Percentiles rank a stretch among this genome's conserved stretches.
phyloP scores from a whole-genome alignment of 2,329 filamentous ascomycete genomes.

The Fusarium tricinctum region DNA sequence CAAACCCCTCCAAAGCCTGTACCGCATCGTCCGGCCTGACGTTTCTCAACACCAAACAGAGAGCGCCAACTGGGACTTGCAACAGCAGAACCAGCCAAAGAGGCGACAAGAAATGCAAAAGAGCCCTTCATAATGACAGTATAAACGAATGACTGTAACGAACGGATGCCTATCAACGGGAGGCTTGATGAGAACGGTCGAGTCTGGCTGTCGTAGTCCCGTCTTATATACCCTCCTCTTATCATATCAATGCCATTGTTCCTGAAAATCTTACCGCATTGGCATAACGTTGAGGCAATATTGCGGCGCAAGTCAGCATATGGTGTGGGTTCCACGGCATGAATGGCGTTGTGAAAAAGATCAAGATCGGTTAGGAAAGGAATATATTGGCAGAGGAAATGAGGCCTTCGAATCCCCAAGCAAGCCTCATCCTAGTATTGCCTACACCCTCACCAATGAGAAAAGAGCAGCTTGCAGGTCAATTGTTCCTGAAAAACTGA shows the following conservation, averaged over 20 bases:
- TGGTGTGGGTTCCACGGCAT: background rate
- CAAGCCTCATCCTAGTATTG: background rate
- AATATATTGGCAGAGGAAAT: constrained; percentile 1
- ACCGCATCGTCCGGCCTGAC: constrained; percentile 61
- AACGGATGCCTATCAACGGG: constrained; percentile 25
- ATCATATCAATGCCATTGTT: background rate
- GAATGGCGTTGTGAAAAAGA: background rate
- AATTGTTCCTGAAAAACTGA: background rate
- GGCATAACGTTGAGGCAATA: background rate
- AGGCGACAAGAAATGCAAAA: constrained; percentile 9
- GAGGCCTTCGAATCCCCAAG: constrained; percentile 10
- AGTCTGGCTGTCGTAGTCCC: background rate
- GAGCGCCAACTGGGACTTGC: constrained; percentile 1
- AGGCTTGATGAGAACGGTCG: background rate
- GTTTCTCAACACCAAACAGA: constrained; percentile 27
- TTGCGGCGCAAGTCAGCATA: background rate
- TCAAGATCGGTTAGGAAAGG: constrained; percentile 3
- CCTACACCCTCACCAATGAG: background rate
- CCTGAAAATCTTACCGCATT: background rate
- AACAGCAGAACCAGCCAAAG: constrained; percentile 7
- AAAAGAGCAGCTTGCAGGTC: background rate
- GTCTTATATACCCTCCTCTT: constrained; percentile 22
- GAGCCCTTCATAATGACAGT: constrained; percentile 33
- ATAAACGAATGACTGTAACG: constrained; percentile 46
- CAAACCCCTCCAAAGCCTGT: constrained; percentile 54